A percentile compares a stretch with the other conserved stretches of the same genome.
Conservation (phyloP, 177 flowering plant genomes). For the Vitis hybrid region DNA sequence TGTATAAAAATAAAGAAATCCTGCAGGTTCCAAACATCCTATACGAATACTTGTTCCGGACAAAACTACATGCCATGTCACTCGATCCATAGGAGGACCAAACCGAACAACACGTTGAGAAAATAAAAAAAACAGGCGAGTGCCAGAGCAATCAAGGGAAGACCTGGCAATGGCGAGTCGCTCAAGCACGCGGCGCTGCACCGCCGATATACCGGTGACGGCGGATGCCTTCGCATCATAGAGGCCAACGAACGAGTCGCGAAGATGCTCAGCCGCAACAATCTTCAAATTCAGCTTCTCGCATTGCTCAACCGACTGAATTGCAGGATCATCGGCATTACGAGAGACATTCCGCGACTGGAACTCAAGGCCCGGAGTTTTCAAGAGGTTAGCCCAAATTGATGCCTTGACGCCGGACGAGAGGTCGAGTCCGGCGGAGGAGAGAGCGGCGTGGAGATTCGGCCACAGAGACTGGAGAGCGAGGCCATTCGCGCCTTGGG, state of each 20-base stretch:
- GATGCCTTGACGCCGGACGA: slow-evolving; percentile 48
- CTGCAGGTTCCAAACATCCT: too few relatives aligned
- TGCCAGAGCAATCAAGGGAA: not conserved
- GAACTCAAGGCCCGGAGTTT: slow-evolving; percentile 55
- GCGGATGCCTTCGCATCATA: slow-evolving; percentile 47
- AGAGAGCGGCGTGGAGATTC: slow-evolving; percentile 30
- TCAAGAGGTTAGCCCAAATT: slow-evolving; percentile 52
- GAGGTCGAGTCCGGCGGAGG: slow-evolving; percentile 45
- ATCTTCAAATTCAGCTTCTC: slow-evolving; percentile 53
- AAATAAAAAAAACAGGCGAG: too few relatives aligned
- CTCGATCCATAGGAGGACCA: too few relatives aligned
- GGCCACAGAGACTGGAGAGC: slow-evolving; percentile 53
- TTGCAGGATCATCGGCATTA: slow-evolving; percentile 23
- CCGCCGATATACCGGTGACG: slow-evolving; percentile 36
- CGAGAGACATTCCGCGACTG: slow-evolving; percentile 4
- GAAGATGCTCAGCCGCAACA: slow-evolving; percentile 57
- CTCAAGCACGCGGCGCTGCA: slow-evolving; percentile 57
- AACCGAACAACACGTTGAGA: too few relatives aligned
- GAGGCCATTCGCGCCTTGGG: slow-evolving; percentile 49
- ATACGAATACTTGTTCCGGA: too few relatives aligned
- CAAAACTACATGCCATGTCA: too few relatives aligned
- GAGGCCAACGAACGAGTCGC: slow-evolving; percentile 71
- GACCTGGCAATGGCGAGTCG: slow-evolving; percentile 73
- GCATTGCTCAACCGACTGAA: slow-evolving; percentile 43
- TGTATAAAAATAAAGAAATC: too few relatives aligned